Conservation (phyloP, 1,284 basidiomycete species). For the Trametes sp. region DNA sequence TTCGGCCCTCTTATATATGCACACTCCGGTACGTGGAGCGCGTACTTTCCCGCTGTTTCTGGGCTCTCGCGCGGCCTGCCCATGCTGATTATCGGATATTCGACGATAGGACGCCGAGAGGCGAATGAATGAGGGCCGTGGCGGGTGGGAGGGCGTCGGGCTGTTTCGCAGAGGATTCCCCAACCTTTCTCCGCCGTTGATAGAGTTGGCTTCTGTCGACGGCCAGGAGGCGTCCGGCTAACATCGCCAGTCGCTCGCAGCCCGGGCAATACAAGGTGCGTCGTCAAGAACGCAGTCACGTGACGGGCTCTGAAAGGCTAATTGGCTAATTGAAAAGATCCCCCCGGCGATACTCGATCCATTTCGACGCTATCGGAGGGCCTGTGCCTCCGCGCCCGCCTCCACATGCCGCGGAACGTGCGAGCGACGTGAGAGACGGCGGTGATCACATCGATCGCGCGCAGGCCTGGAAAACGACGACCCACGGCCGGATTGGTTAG, state of each 20-base stretch:
- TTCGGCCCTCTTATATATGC: neutral
- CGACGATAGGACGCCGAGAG: conserved; percentile 26
- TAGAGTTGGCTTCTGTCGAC: conserved; percentile 27
- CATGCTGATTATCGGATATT: conserved; percentile 33
- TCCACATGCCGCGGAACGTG: conserved; percentile 21
- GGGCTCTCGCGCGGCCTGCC: conserved; percentile 11
- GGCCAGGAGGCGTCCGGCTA: conserved; percentile 19
- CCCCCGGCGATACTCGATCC: conserved; percentile 23
- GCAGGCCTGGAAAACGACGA: conserved; percentile 16
- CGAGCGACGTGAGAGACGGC: conserved; percentile 13
- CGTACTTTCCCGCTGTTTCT: neutral
- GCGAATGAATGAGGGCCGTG: conserved; percentile 25
- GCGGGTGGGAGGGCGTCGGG: conserved; percentile 27
- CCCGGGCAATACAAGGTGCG: conserved; percentile 20
- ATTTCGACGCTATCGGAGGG: conserved; percentile 21
- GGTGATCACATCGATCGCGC: conserved; percentile 25
- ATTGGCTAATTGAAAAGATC: conserved; percentile 31
- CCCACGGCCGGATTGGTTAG: conserved; percentile 22
- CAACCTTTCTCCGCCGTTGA: conserved; percentile 31
- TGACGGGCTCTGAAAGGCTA: conserved; percentile 32
- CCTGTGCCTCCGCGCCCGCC: conserved; percentile 15
- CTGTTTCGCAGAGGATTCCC: conserved; percentile 34
- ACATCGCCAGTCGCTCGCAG: conserved; percentile 9
- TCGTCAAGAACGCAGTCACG: conserved; percentile 25
- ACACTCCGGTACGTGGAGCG: neutral